Evolutionary conservation across 2,329 filamentous ascomycete genomes (phyloP).

Genomic region (Colletotrichum destructivum): DNA sequence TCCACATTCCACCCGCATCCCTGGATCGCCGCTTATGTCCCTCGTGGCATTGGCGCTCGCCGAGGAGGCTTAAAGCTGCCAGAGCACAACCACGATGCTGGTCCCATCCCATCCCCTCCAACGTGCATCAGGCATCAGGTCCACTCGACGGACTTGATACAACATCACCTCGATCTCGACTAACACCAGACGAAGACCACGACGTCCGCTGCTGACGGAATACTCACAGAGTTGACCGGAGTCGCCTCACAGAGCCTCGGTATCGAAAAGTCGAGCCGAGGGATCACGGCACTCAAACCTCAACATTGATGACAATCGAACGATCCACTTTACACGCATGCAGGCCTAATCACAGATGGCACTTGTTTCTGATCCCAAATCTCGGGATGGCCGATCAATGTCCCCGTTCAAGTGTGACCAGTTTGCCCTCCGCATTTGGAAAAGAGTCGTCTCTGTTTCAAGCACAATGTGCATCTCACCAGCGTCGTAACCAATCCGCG

Average conservation of each 20-base stretch:
- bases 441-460: conserved; percentile 2
- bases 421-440: neutral
- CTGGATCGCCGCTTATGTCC: neutral
- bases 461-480: neutral
- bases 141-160: neutral
- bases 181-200: neutral
- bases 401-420: too few relatives aligned
- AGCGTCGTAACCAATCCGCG: conserved; percentile 3
- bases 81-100: neutral
- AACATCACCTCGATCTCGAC: too few relatives aligned
- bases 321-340: neutral
- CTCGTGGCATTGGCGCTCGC: conserved; percentile 16
- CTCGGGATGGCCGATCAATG: conserved; percentile 10
- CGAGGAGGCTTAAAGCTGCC: conserved; percentile 12
- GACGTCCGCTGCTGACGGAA: neutral
- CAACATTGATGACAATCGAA: neutral
- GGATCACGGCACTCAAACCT: neutral
- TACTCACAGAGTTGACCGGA: neutral
- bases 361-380: conserved; percentile 4
- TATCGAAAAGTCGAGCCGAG: too few relatives aligned
- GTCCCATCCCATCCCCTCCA: neutral
- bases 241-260: neutral
- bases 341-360: neutral
- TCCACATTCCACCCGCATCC: neutral
- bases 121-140: neutral